Base-by-base conservation (phyloP, 331 rosid species). In the Quercus tomentella region DNA sequence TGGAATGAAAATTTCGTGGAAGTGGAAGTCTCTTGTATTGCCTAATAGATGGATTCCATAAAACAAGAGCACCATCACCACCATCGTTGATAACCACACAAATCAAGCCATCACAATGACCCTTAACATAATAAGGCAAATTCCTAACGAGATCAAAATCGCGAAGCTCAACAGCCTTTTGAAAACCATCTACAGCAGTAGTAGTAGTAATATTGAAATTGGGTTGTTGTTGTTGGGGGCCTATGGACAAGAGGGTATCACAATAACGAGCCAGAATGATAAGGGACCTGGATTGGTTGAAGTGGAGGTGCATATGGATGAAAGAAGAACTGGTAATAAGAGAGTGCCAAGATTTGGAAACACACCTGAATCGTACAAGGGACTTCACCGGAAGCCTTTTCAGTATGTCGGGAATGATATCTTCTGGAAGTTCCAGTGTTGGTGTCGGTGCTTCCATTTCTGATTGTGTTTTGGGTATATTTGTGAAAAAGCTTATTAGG, bases 51-150 rank as follows among this genome's bases (percentile, higher is more conserved):
- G 91, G 86, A 45, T 88, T 85, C 86, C 83, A 88, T 26, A 88
- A 16, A 41, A 82, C 49, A 45, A 83, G 84, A 26, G 68, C 23
- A 12, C 89, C 87, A 30, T 77, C 79, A 8, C 22, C 3, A 5
- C 87, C 82, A 26, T 87, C 85, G 25, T 72, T 87, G 76, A 83
- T 25, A n/a, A 88, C 86, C 26, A 80, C 3, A 49, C 89, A 85
- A n/a, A 88, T 49, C 31, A 85, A 55, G 17, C 91, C 91, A 22
- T 88, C 83, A 52, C 82, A 88, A 63, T 85, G 89, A 6, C 89
- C 91, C 66, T 88, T 88, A 0, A 88, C 89, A 43, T 81, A 85
- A 22, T 85, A 88, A 4, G 87, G 86, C 66, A 85, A 37, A 35
- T 78, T 72, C 4, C 2, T 49, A 1, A 58, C 74, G 22, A 61